phyloP scores from a whole-genome alignment of 2,329 filamentous ascomycete species.

The Colletotrichum sp. region DNA sequence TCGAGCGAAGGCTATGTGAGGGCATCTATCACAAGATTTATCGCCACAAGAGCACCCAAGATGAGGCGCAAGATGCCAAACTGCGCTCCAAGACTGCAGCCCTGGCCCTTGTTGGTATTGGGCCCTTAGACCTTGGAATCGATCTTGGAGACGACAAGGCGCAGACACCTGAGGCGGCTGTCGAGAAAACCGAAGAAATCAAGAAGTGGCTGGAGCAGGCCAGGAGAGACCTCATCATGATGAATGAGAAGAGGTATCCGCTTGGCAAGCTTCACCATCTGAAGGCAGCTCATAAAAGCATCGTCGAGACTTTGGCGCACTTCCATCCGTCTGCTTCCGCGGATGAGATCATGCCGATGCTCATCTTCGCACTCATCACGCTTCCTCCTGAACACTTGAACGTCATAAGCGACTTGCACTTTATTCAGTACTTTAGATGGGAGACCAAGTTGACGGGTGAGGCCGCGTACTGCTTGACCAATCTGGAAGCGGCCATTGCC shows the following conservation, averaged over 20 bases:
- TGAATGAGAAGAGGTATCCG: constrained; percentile 88
- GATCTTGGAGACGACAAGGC: constrained; percentile 66
- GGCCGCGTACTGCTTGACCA: constrained; percentile 94
- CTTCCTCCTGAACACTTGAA: constrained; percentile 85
- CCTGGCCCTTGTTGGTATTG: constrained; percentile 88
- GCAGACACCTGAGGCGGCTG: constrained; percentile 60
- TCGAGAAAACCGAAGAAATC: constrained; percentile 70
- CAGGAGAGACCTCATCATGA: constrained; percentile 72
- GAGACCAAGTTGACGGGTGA: constrained; percentile 89
- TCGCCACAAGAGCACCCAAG: constrained; percentile 87
- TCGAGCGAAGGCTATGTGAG: constrained; percentile 86
- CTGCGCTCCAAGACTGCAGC: constrained; percentile 93
- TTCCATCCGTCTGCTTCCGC: constrained; percentile 84
- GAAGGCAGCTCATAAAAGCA: constrained; percentile 88
- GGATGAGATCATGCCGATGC: constrained; percentile 94
- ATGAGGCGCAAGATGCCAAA: constrained; percentile 94
- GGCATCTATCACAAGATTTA: constrained; percentile 88
- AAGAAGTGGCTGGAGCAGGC: constrained; percentile 75
- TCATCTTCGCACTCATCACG: constrained; percentile 96
- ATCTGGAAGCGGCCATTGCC: constrained; percentile 90
- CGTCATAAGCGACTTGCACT: constrained; percentile 92
- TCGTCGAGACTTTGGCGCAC: constrained; percentile 81
- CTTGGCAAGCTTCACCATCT: constrained; percentile 90
- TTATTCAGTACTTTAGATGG: constrained; percentile 91
- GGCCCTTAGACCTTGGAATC: constrained; percentile 82